Evolutionary conservation across 2,329 filamentous ascomycete genomes (phyloP), one percentile per base, ranked within the genome.

Genomic region (Fusarium dlaminii): DNA sequence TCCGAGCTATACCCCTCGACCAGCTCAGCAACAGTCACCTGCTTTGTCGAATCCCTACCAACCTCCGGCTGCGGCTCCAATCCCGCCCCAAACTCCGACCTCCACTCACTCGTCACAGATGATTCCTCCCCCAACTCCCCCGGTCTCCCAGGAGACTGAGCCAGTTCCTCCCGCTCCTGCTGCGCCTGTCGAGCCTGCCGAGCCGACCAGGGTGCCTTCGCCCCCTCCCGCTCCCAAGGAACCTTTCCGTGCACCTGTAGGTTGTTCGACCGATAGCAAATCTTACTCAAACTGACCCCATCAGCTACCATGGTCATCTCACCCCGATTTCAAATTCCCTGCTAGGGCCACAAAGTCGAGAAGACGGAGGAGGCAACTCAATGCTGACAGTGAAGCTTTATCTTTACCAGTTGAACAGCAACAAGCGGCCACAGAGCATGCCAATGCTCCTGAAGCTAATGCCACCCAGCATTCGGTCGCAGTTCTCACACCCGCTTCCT

Each of bases 251-350:
- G 81, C 86, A 78, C 88, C 88, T 32, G 89, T 90, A 83, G 85
- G 64, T 59, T 32, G 22, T 10, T 17, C 15, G 34, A 30, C n/a
- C 29, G 18, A 29, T 34, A 43, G 15, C 32, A 30, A 37, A 18
- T 12, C 39, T 29, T 32, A 36, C 37, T 30, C 17, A 45, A 34
- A 27, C 63, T 75, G 49, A 66, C 55, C 36, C 48, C 27, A 62
- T 34, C 40, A 91, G 88, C 81, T 91, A 15, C 90, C 90, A 15
- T 91, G 90, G 89, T 77, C 86, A 32, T 90, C 89, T 2, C 81
- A 80, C 37, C 87, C 88, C 8, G 86, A 88, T 37, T 75, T 81
- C 34, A 82, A 84, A 15, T 92, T 90, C 76, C 89, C 90, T 18
- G 76, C 73, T 55, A 79, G 79, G 75, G 78, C 79, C 36, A 71